Percentiles rank a stretch among this genome's conserved stretches.
Evolutionary conservation across 768 basidiomycete genomes (phyloP).

Genomic region (Mycena venus): DNA sequence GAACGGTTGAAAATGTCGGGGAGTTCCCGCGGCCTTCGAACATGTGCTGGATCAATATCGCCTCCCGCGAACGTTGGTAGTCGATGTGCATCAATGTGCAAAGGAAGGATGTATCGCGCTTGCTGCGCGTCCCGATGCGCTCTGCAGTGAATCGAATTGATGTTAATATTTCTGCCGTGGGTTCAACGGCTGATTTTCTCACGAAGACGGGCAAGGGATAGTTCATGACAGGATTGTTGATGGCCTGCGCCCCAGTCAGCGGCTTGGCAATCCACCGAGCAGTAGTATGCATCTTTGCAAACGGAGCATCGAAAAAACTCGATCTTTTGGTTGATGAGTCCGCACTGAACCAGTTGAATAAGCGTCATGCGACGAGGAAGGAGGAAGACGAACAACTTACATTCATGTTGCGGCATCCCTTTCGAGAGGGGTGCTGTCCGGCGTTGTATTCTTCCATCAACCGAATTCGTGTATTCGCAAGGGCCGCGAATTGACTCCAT

Average conservation of each 20-base stretch:
- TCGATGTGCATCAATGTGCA: background rate
- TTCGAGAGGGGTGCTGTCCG: background rate
- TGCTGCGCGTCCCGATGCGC: background rate
- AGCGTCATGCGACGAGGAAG: background rate
- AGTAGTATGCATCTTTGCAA: slow-evolving; percentile 2
- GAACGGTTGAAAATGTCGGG: slow-evolving; percentile 3
- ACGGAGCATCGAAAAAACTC: slow-evolving; percentile 3
- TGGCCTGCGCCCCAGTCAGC: slow-evolving; percentile 11
- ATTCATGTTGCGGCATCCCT: slow-evolving; percentile 5
- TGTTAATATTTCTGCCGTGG: background rate
- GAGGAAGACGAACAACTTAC: background rate
- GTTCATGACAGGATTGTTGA: slow-evolving; percentile 4
- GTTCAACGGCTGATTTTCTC: background rate
- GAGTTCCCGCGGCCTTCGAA: slow-evolving; percentile 11
- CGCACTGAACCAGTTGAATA: background rate
- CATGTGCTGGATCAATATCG: slow-evolving; percentile 16
- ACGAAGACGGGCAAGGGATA: background rate
- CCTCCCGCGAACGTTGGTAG: slow-evolving; percentile 9
- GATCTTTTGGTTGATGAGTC: background rate
- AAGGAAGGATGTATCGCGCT: slow-evolving; percentile 10
- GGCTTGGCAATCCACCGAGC: background rate
- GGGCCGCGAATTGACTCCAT: slow-evolving; percentile 7
- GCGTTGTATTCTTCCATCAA: slow-evolving; percentile 15
- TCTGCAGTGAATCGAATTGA: background rate
- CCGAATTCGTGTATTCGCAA: background rate